phyloP scores from a whole-genome alignment of 768 basidiomycete species.

The Gelatoporia subvermispora region DNA sequence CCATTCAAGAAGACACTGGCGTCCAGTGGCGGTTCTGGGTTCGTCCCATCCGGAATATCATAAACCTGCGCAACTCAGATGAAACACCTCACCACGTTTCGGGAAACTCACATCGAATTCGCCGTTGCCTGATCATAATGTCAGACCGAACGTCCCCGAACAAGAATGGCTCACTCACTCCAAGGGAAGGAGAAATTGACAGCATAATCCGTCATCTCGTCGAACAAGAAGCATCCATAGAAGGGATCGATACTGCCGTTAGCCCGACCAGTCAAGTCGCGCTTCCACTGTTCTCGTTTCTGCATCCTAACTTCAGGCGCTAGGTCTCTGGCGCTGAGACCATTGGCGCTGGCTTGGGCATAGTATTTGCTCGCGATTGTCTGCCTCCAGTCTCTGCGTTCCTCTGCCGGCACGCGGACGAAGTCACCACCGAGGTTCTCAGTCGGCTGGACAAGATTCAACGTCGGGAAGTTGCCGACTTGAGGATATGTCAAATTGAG shows the following conservation, averaged over 20 bases:
- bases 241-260: conserved; percentile 43
- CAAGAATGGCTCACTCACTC: conserved; percentile 17
- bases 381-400: neutral
- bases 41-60: conserved; percentile 29
- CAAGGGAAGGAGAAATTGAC: conserved; percentile 65
- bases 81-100: neutral
- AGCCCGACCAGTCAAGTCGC: conserved; percentile 42
- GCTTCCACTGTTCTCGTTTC: conserved; percentile 36
- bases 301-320: conserved; percentile 13
- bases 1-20: conserved; percentile 58
- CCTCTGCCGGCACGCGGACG: neutral
- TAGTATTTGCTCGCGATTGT: conserved; percentile 9
- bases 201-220: conserved; percentile 66
- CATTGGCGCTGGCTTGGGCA: neutral
- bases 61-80: conserved; percentile 16
- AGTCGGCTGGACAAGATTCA: conserved; percentile 10
- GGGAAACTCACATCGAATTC: conserved; percentile 10
- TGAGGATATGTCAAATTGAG: conserved; percentile 68
- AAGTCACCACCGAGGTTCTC: conserved; percentile 1
- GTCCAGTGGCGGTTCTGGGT: conserved; percentile 46
- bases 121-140: conserved; percentile 4
- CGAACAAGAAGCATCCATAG: conserved; percentile 48
- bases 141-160: neutral
- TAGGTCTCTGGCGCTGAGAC: conserved; percentile 20
- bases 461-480: conserved; percentile 42